phyloP scores from a whole-genome alignment of 139 green algal genomes.

The Limnomonas spitsbergensis region DNA sequence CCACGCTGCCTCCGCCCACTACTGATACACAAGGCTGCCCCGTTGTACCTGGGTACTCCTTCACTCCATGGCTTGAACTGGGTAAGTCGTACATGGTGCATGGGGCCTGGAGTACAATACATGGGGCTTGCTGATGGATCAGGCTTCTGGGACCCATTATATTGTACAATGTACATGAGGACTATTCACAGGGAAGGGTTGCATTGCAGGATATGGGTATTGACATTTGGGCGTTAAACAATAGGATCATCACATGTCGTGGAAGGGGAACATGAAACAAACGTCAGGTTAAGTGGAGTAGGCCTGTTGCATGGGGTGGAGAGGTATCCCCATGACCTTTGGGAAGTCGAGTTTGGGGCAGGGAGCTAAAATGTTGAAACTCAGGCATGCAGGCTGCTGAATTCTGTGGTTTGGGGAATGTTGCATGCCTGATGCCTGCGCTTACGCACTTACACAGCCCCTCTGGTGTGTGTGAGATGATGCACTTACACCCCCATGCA shows the following conservation, averaged over 20 bases:
- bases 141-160: not conserved
- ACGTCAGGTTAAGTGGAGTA: too few relatives aligned
- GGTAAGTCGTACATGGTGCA: not conserved
- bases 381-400: too few relatives aligned
- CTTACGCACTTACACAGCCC: too few relatives aligned
- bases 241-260: not conserved
- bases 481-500: too few relatives aligned
- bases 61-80: not conserved
- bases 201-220: not conserved
- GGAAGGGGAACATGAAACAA: too few relatives aligned
- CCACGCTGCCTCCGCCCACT: not conserved
- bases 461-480: too few relatives aligned
- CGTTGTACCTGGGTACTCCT: not conserved
- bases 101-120: not conserved
- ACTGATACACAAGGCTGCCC: not conserved
- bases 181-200: not conserved
- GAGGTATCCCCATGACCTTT: too few relatives aligned
- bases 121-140: not conserved
- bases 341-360: too few relatives aligned
- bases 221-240: not conserved
- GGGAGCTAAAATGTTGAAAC: too few relatives aligned
- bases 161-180: not conserved
- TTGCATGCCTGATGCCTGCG: too few relatives aligned
- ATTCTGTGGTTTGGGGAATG: too few relatives aligned
- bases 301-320: too few relatives aligned